These are phyloP conservation scores for Vitis hybrid DNA, from an alignment of 177 flowering plant species.

Conservation along the genomic window DNA sequence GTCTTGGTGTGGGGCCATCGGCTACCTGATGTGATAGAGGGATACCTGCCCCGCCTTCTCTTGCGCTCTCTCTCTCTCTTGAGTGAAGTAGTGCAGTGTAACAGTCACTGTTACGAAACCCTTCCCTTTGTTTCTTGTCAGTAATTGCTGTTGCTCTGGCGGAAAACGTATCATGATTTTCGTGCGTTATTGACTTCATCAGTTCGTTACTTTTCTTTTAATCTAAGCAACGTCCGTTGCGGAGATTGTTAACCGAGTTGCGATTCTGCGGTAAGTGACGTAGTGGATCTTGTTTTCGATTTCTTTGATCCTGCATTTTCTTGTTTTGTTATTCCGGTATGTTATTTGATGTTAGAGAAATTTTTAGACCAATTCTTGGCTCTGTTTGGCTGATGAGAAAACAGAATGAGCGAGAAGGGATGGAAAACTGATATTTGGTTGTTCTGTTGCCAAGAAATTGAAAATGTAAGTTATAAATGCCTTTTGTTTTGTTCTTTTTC, in stretches of 20 bases:
- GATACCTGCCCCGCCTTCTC: constrained; percentile 2
- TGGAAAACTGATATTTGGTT: not conserved
- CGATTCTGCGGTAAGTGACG: too few species aligned
- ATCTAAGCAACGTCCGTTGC: too few species aligned
- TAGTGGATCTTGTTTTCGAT: too few species aligned
- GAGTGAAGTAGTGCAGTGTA: too few species aligned
- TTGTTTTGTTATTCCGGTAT: constrained; percentile 2
- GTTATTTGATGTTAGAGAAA: not conserved
- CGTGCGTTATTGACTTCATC: too few species aligned
- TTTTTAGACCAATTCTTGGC: not conserved
- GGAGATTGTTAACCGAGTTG: too few species aligned
- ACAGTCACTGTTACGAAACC: too few species aligned
- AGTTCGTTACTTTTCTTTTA: too few species aligned
- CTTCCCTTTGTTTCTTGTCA: too few species aligned
- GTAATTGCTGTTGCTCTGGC: too few species aligned
- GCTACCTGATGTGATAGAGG: too few species aligned
- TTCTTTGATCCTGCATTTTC: constrained; percentile 9
- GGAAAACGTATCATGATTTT: too few species aligned
- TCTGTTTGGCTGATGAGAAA: constrained; percentile 18
- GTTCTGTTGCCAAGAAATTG: not conserved
- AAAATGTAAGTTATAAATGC: not conserved
- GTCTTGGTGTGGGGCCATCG: not conserved
- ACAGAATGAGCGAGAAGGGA: not conserved
- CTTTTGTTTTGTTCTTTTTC: not conserved
- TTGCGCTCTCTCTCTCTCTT: not conserved